Conservation (phyloP, 2,329 filamentous ascomycete genomes). For the Xylariaceae sp. region DNA sequence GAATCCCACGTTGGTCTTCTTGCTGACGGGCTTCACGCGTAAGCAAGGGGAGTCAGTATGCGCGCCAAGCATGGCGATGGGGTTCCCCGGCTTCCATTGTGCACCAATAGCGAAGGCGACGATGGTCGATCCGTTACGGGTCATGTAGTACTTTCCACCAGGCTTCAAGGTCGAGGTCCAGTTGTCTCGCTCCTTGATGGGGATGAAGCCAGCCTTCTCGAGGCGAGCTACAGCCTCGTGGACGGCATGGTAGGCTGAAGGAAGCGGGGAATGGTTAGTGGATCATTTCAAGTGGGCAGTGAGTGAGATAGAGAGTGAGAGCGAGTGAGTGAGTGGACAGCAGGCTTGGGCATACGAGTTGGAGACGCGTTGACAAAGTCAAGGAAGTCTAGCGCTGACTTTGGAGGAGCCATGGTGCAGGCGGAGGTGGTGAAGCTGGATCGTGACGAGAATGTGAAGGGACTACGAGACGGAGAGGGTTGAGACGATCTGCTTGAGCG, state of each 20-base stretch:
- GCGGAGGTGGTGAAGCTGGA: slow-evolving; percentile 20
- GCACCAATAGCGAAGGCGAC: slow-evolving; percentile 87
- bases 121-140: slow-evolving; percentile 86
- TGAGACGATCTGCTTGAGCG: not conserved
- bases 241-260: slow-evolving; percentile 86
- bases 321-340: not conserved
- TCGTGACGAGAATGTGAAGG: not conserved
- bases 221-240: slow-evolving; percentile 70
- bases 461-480: not conserved
- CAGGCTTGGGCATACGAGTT: slow-evolving; percentile 57
- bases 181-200: slow-evolving; percentile 84
- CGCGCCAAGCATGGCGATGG: slow-evolving; percentile 87
- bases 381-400: slow-evolving; percentile 73
- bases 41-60: slow-evolving; percentile 94
- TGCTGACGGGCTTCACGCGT: slow-evolving; percentile 89
- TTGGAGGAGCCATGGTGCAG: slow-evolving; percentile 46
- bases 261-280: slow-evolving; percentile 16
- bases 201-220: slow-evolving; percentile 75
- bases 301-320: too few species aligned
- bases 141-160: slow-evolving; percentile 94
- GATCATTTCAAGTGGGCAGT: not conserved
- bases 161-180: slow-evolving; percentile 77
- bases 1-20: slow-evolving; percentile 80
- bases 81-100: slow-evolving; percentile 87
- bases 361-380: slow-evolving; percentile 93